These are phyloP conservation scores for Phytopythium sindhum DNA, from an alignment of 352 stramenopile species.

Conservation along the genomic window DNA sequence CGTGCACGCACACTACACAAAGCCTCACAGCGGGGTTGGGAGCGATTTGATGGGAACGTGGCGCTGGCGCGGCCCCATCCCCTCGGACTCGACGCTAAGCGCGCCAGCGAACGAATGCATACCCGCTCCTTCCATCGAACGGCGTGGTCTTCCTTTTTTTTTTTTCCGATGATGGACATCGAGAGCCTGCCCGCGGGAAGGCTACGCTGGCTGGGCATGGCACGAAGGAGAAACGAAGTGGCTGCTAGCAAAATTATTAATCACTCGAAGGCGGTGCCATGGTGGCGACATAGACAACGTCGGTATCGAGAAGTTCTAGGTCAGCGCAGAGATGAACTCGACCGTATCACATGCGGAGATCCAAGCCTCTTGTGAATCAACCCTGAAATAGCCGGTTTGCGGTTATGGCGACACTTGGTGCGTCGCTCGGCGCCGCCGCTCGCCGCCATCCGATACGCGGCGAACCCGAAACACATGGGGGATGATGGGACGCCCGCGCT, in stretches of 20 bases:
- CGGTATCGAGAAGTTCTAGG: too few relatives aligned
- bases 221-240: background rate
- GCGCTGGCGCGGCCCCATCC: background rate
- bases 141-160: background rate
- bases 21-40: background rate
- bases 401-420: background rate
- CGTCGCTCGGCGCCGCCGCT: background rate
- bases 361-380: too few relatives aligned
- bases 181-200: background rate
- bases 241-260: too few relatives aligned
- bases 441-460: background rate
- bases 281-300: too few relatives aligned
- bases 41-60: background rate
- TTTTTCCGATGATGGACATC: background rate
- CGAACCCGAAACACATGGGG: background rate
- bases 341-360: too few relatives aligned
- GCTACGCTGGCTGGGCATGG: too few relatives aligned
- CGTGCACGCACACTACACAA: too few relatives aligned
- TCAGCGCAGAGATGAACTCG: too few relatives aligned
- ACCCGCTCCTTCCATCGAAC: background rate
- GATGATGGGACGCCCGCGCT: background rate
- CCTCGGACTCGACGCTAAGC: background rate
- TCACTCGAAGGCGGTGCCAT: too few relatives aligned
- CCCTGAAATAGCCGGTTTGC: background rate
- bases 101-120: conserved; percentile 1